These are phyloP conservation scores for Nakazawaea wyomingensis DNA, from an alignment of 805 yeast genomes.

Conservation along the genomic window DNA sequence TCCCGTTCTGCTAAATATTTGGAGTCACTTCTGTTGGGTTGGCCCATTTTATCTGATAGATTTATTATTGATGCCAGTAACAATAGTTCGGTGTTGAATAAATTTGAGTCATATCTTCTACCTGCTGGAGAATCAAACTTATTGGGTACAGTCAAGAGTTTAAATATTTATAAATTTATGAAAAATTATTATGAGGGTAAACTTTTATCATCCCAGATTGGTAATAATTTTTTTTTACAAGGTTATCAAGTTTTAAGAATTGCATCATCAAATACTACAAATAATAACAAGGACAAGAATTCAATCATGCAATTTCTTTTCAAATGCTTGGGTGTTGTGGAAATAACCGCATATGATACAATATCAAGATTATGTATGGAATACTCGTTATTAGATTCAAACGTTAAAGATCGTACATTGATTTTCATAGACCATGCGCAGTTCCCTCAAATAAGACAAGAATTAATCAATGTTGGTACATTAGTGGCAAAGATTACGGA, in stretches of 20 bases:
- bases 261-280: slow-evolving; percentile 23
- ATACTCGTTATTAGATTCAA: not conserved
- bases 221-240: slow-evolving; percentile 27
- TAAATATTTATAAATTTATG: slow-evolving; percentile 41
- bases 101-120: slow-evolving; percentile 41
- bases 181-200: slow-evolving; percentile 28
- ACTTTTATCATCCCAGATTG: slow-evolving; percentile 35
- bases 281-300: not conserved
- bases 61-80: slow-evolving; percentile 40
- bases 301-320: slow-evolving; percentile 1
- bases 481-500: slow-evolving; percentile 1
- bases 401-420: not conserved
- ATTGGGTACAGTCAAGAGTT: slow-evolving; percentile 38
- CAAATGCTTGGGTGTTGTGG: not conserved
- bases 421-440: not conserved
- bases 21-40: slow-evolving; percentile 72
- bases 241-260: slow-evolving; percentile 30
- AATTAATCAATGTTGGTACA: no score
- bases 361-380: not conserved
- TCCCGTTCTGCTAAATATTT: slow-evolving; percentile 70
- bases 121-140: slow-evolving; percentile 67
- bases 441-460: not conserved
- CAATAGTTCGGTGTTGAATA: slow-evolving; percentile 40
- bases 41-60: slow-evolving; percentile 71
- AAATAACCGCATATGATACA: not conserved